phyloP scores from a whole-genome alignment of 2,329 filamentous ascomycete species.

The Penicillium sp. region DNA sequence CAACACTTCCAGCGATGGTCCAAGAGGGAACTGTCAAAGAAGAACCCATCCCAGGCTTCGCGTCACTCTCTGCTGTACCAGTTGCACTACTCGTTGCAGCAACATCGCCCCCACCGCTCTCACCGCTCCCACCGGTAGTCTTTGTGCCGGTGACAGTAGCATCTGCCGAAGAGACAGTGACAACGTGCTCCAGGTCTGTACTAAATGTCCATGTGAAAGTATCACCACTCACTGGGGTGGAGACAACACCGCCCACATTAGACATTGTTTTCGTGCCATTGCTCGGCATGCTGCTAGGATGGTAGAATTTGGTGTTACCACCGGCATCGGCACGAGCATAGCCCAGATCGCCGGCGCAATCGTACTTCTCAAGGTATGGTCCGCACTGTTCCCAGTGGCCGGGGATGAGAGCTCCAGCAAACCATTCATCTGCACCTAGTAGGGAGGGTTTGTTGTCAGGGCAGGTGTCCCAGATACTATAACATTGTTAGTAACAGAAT shows the following conservation, averaged over 20 bases:
- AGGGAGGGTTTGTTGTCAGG: conserved; percentile 13
- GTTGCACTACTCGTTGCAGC: neutral
- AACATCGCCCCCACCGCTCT: neutral
- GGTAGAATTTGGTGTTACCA: conserved; percentile 11
- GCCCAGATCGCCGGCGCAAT: conserved; percentile 16
- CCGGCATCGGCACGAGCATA: conserved; percentile 11
- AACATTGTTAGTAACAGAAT: neutral
- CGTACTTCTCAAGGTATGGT: conserved; percentile 8
- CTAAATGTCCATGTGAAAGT: conserved; percentile 16
- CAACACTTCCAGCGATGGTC: neutral
- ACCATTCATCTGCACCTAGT: conserved; percentile 8
- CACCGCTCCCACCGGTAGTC: neutral
- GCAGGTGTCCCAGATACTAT: conserved; percentile 16
- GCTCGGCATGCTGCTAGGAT: conserved; percentile 5
- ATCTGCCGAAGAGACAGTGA: conserved; percentile 10
- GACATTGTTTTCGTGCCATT: conserved; percentile 17
- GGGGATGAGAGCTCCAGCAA: neutral
- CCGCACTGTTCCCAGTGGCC: conserved; percentile 15
- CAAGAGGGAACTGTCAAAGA: neutral
- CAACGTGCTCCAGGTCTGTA: neutral
- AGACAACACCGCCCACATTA: conserved; percentile 12
- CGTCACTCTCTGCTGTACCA: neutral
- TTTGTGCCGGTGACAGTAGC: neutral
- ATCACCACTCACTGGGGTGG: conserved; percentile 15
- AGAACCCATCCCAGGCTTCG: neutral